These are phyloP conservation scores for Daedalea quercina DNA, from an alignment of 768 basidiomycete species.

Conservation along the genomic window DNA sequence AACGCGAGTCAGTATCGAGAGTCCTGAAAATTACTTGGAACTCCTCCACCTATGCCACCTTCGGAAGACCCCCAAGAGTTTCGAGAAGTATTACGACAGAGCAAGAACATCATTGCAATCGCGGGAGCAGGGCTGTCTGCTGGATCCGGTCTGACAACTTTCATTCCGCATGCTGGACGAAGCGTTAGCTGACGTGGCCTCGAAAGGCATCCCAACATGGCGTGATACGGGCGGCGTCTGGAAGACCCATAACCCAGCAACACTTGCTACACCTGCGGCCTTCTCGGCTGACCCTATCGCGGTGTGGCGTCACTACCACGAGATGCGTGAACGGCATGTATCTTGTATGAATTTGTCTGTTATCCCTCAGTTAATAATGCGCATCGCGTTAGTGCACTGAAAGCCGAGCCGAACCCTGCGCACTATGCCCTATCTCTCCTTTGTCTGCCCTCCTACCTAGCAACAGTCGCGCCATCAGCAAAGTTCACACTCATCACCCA, in stretches of 20 bases:
- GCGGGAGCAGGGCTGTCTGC: not conserved
- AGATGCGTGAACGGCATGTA: conserved; percentile 42
- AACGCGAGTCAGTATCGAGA: too few species aligned
- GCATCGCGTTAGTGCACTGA: conserved; percentile 31
- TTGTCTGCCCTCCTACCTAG: conserved; percentile 31
- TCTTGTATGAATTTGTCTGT: not conserved
- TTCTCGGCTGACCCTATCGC: conserved; percentile 40
- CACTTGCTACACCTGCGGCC: conserved; percentile 44
- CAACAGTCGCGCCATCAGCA: conserved; percentile 32
- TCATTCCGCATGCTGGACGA: not conserved
- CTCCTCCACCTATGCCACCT: not conserved
- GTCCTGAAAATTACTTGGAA: too few species aligned
- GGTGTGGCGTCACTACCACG: conserved; percentile 60
- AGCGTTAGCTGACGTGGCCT: not conserved
- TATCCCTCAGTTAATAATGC: too few species aligned
- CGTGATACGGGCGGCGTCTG: conserved; percentile 43
- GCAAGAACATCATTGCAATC: not conserved
- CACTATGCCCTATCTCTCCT: conserved; percentile 44
- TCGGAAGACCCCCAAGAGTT: not conserved
- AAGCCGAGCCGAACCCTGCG: conserved; percentile 48
- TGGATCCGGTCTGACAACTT: not conserved
- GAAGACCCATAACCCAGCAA: conserved; percentile 40
- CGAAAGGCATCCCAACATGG: conserved; percentile 36
- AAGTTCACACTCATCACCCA: conserved; percentile 51
- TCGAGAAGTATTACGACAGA: not conserved